Evolutionary conservation across 148 eudicot species (phyloP).

Genomic region (Cornus suecica): DNA sequence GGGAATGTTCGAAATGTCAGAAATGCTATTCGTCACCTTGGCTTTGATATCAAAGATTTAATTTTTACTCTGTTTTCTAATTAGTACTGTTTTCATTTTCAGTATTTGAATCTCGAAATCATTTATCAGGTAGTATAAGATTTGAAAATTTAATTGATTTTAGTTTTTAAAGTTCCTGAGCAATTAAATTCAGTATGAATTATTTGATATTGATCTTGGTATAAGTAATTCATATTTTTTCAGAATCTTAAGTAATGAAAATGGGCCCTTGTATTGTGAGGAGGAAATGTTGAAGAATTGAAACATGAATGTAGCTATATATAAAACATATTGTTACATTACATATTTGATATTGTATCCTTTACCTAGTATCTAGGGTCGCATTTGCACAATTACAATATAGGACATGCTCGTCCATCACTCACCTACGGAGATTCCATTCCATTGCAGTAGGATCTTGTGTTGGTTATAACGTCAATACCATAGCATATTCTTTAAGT

Average conservation of each 20-base stretch:
- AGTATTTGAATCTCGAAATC: too few relatives aligned
- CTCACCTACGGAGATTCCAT: too few relatives aligned
- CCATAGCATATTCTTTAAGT: too few relatives aligned
- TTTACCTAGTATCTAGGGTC: too few relatives aligned
- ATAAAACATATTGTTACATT: too few relatives aligned
- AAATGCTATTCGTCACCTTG: conserved; percentile 76
- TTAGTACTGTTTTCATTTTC: not conserved
- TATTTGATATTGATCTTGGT: not conserved
- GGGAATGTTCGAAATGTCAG: conserved; percentile 91
- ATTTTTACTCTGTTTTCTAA: not conserved
- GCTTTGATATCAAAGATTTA: conserved; percentile 75
- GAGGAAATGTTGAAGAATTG: not conserved
- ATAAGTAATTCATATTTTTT: not conserved
- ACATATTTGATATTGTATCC: too few relatives aligned
- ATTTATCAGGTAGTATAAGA: not conserved
- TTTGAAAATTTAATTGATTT: too few relatives aligned
- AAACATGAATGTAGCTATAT: too few relatives aligned
- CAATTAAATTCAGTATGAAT: not conserved
- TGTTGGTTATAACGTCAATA: too few relatives aligned
- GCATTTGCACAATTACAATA: too few relatives aligned
- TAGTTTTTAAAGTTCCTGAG: not conserved
- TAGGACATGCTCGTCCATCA: too few relatives aligned
- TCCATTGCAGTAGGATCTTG: too few relatives aligned
- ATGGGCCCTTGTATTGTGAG: not conserved
- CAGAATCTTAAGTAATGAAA: not conserved